phyloP scores from a whole-genome alignment of 2,329 filamentous ascomycete genomes.

The Aspergillus ochraceus region DNA sequence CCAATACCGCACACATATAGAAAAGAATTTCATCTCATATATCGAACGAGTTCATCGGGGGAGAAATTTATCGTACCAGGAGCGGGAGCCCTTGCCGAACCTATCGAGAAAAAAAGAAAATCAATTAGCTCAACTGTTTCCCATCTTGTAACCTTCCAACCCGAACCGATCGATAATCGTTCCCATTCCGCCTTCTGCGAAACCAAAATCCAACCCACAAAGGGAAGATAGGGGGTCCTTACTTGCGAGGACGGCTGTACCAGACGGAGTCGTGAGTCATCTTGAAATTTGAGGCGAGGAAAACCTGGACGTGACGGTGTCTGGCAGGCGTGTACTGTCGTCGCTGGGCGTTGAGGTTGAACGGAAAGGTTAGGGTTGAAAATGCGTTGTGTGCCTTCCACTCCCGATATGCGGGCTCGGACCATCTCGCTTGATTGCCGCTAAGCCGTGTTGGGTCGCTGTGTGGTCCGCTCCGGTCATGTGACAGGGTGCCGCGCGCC shows the following conservation, averaged over 20 bases:
- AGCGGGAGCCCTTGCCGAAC: slow-evolving; percentile 86
- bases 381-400: slow-evolving; percentile 35
- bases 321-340: slow-evolving; percentile 35
- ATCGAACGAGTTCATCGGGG: slow-evolving; percentile 3
- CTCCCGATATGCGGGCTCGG: slow-evolving; percentile 24
- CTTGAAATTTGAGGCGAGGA: slow-evolving; percentile 49
- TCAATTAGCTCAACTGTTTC: slow-evolving; percentile 21
- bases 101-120: slow-evolving; percentile 21
- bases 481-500: not conserved
- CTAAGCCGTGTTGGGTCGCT: slow-evolving; percentile 25
- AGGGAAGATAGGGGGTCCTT: slow-evolving; percentile 38
- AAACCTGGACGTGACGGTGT: slow-evolving; percentile 34
- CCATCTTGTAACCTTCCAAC: not conserved
- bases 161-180: not conserved
- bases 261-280: slow-evolving; percentile 97
- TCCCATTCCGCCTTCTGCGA: not conserved
- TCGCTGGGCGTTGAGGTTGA: slow-evolving; percentile 36
- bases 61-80: slow-evolving; percentile 68
- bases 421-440: slow-evolving; percentile 32
- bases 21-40: not conserved
- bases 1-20: not conserved
- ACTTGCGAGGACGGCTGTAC: slow-evolving; percentile 96
- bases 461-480: slow-evolving; percentile 1
- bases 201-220: not conserved
- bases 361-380: slow-evolving; percentile 33